Percentiles rank a stretch among this genome's conserved stretches.
Evolutionary conservation across 306 rosid genomes (phyloP).

Genomic region (Malus sylvestris): DNA sequence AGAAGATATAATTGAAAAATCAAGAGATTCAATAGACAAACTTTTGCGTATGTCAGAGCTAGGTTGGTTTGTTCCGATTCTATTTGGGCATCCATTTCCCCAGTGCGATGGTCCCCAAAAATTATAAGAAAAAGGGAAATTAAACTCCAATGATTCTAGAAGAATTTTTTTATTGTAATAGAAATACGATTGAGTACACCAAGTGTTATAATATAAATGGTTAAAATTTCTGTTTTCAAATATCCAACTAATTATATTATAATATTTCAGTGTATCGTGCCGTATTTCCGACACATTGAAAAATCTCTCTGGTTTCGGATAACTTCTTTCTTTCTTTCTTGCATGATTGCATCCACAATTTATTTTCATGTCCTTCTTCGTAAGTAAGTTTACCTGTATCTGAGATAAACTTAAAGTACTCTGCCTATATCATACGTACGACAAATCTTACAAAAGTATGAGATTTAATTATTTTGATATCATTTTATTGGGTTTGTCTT

Average conservation of each 20-base stretch:
- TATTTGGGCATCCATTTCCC: not conserved
- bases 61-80: not conserved
- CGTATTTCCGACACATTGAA: accelerated
- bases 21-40: not conserved
- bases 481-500: too few relatives aligned
- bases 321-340: not conserved
- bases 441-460: too few relatives aligned
- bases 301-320: not conserved
- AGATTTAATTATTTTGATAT: not conserved
- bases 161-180: not conserved
- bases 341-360: not conserved
- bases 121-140: too few relatives aligned
- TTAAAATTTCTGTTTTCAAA: too few relatives aligned
- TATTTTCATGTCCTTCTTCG: too few relatives aligned
- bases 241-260: too few relatives aligned
- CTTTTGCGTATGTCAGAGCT: not conserved
- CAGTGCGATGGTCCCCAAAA: not conserved
- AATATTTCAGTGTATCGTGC: too few relatives aligned
- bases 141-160: not conserved
- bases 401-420: not conserved
- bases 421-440: too few relatives aligned
- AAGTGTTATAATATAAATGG: too few relatives aligned
- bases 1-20: not conserved
- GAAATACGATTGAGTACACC: too few relatives aligned
- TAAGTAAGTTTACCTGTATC: too few relatives aligned